Percentiles rank a stretch among this genome's conserved stretches.
Evolutionary conservation across 768 basidiomycete species (phyloP).

Genomic region (Nevesoporus exiguus): DNA sequence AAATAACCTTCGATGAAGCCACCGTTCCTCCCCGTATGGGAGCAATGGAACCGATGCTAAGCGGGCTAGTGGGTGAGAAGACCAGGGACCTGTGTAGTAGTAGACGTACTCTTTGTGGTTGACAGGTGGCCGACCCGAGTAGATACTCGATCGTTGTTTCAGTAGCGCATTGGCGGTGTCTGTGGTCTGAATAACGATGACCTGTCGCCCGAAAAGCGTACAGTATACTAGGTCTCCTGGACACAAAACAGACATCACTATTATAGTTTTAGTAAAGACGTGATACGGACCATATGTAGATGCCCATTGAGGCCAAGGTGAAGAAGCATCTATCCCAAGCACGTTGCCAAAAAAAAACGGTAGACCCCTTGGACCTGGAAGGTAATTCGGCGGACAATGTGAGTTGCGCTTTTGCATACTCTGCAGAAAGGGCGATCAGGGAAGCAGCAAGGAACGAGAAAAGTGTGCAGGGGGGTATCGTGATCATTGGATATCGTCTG

Average conservation of each 20-base stretch:
- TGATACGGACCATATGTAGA: constrained; percentile 20
- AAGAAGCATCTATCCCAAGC: constrained; percentile 22
- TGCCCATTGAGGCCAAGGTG: constrained; percentile 34
- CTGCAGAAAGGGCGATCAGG: constrained; percentile 6
- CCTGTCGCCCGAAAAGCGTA: constrained; percentile 29
- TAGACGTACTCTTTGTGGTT: constrained; percentile 24
- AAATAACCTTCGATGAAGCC: constrained; percentile 32
- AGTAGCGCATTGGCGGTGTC: constrained; percentile 34
- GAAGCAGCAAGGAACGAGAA: constrained; percentile 4
- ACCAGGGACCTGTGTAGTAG: background rate
- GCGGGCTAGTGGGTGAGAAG: background rate
- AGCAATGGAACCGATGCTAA: constrained; percentile 27
- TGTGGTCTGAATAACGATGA: constrained; percentile 33
- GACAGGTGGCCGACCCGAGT: constrained; percentile 38
- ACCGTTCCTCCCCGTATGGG: constrained; percentile 30
- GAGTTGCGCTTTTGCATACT: constrained; percentile 14
- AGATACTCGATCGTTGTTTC: constrained; percentile 35
- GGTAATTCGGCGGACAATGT: constrained; percentile 4
- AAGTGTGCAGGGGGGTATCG: constrained; percentile 6
- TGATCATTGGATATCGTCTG: constrained; percentile 1
- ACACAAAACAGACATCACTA: background rate
- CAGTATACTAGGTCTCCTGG: constrained; percentile 33
- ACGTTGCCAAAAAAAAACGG: constrained; percentile 30
- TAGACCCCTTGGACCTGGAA: constrained; percentile 32
- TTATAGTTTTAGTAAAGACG: background rate